phyloP scores from a whole-genome alignment of 306 rosid genomes.

The Morella rubra region DNA sequence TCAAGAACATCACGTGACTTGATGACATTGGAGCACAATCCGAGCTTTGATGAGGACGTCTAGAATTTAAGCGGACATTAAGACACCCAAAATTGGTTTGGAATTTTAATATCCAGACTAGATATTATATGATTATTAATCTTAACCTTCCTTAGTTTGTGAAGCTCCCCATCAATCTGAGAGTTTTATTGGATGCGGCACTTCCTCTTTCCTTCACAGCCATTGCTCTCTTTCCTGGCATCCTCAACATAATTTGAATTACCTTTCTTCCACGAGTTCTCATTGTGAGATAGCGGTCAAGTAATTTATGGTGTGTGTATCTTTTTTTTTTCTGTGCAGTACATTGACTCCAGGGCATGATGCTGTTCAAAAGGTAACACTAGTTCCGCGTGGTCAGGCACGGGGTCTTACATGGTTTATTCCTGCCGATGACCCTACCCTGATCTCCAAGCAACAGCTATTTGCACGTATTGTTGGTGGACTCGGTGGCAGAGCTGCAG shows the following conservation, averaged over 20 bases:
- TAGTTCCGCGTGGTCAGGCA: slow-evolving; percentile 96
- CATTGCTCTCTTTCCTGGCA: not conserved
- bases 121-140: not conserved
- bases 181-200: not conserved
- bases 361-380: slow-evolving; percentile 87
- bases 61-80: no score
- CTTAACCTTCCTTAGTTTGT: not conserved
- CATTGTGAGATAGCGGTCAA: not conserved
- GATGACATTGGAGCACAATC: no score
- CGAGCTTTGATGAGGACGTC: no score
- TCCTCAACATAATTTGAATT: not conserved
- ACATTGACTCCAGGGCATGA: slow-evolving; percentile 99
- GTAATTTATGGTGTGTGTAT: not conserved
- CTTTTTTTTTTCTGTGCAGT: slow-evolving; percentile 44
- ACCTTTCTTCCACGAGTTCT: not conserved
- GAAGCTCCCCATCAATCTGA: not conserved
- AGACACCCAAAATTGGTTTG: not conserved
- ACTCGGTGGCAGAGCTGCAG: slow-evolving; percentile 98
- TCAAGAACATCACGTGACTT: no score
- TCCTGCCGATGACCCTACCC: slow-evolving; percentile 91
- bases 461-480: slow-evolving; percentile 99
- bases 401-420: slow-evolving; percentile 99
- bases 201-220: not conserved
- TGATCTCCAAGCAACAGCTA: slow-evolving; percentile 94
- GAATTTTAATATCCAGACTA: not conserved